Conservation (phyloP, 1,284 basidiomycete species). For the Tetrapyrgos nigripes region DNA sequence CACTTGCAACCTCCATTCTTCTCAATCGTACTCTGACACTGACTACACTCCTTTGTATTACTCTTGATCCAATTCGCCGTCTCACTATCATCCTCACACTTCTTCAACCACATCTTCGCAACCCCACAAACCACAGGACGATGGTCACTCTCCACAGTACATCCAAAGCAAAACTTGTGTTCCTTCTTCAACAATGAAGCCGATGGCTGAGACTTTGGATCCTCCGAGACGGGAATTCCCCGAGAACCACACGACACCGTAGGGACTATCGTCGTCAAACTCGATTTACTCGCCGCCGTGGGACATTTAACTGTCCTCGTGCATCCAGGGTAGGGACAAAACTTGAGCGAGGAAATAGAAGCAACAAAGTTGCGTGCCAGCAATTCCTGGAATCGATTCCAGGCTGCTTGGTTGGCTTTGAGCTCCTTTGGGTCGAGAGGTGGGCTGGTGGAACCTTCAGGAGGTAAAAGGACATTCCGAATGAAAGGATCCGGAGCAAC, state of each 20-base stretch:
- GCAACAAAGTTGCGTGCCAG: constrained; percentile 92
- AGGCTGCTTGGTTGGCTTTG: constrained; percentile 51
- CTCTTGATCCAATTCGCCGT: constrained; percentile 99
- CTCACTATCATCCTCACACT: constrained; percentile 97
- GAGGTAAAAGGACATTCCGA: constrained; percentile 41
- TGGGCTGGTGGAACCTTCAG: constrained; percentile 7
- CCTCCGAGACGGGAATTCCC: constrained; percentile 34
- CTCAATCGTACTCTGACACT: constrained; percentile 97
- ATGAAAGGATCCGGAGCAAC: constrained; percentile 76
- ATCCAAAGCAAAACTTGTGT: constrained; percentile 93
- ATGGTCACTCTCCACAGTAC: constrained; percentile 86
- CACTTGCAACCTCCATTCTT: constrained; percentile 99
- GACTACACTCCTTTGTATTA: constrained; percentile 97
- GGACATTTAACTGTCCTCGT: constrained; percentile 92
- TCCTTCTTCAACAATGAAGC: constrained; percentile 40
- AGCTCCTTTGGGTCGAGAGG: constrained; percentile 27
- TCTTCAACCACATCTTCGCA: constrained; percentile 95
- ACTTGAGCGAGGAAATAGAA: constrained; percentile 85
- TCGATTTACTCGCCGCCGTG: constrained; percentile 71
- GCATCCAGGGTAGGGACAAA: constrained; percentile 90
- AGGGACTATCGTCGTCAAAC: constrained; percentile 85
- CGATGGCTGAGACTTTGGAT: neutral
- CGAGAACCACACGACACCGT: constrained; percentile 84
- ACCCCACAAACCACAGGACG: constrained; percentile 90
- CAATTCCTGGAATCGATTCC: constrained; percentile 83